Percentiles rank a stretch among this genome's conserved stretches.
phyloP scores from a whole-genome alignment of 192 early-diverging fungal genomes.

The Haplosporangium gracile region DNA sequence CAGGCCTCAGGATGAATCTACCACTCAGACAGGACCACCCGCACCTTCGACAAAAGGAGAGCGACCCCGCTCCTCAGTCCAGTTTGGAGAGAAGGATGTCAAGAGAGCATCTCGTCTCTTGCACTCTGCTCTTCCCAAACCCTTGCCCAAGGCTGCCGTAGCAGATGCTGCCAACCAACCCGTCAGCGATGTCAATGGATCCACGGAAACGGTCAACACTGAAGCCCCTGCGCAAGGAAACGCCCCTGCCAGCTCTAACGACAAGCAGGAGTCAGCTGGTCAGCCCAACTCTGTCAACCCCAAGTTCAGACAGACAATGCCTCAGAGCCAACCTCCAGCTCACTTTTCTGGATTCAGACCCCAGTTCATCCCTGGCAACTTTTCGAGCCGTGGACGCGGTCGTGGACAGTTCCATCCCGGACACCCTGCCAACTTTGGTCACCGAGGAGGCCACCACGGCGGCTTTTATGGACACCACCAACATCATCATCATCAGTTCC shows the following conservation, averaged over 20 bases:
- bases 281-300: slow-evolving; percentile 7
- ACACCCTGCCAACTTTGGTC: slow-evolving; percentile 37
- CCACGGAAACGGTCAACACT: not conserved
- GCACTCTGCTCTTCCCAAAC: slow-evolving; percentile 48
- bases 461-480: slow-evolving; percentile 9
- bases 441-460: slow-evolving; percentile 37
- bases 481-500: slow-evolving; percentile 29
- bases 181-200: slow-evolving; percentile 2
- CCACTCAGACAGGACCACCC: not conserved
- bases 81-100: slow-evolving; percentile 55
- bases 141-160: slow-evolving; percentile 17
- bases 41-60: slow-evolving; percentile 13
- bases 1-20: slow-evolving; percentile 9
- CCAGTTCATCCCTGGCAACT: slow-evolving; percentile 50
- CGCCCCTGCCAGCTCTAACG: not conserved
- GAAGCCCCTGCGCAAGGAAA: not conserved
- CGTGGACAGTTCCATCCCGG: slow-evolving; percentile 51
- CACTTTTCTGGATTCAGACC: slow-evolving; percentile 26
- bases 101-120: slow-evolving; percentile 47
- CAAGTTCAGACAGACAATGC: slow-evolving; percentile 45
- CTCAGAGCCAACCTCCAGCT: slow-evolving; percentile 43
- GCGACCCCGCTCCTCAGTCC: slow-evolving; percentile 40
- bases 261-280: not conserved
- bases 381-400: slow-evolving; percentile 50
- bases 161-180: not conserved